These are phyloP conservation scores for Pestalotiopsis sp. DNA, from an alignment of 2,329 filamentous ascomycete genomes.

Conservation along the genomic window DNA sequence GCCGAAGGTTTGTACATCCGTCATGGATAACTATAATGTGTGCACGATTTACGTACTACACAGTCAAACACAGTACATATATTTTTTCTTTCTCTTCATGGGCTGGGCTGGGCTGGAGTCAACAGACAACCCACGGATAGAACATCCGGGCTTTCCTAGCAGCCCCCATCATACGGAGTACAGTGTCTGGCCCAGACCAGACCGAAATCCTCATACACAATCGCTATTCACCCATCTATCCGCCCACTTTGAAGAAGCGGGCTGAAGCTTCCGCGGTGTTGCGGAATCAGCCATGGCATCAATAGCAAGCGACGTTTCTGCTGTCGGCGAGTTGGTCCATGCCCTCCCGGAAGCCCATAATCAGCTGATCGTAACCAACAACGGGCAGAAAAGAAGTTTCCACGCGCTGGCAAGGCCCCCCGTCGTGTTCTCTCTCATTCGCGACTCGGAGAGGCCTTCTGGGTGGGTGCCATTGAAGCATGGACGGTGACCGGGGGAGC, in stretches of 20 bases:
- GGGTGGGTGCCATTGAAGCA: conserved; percentile 3
- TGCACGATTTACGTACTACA: conserved; percentile 1
- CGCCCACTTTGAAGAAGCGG: background rate
- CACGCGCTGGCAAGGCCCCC: background rate
- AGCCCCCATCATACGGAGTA: background rate
- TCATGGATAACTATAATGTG: background rate
- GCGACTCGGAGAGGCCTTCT: background rate
- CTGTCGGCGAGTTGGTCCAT: background rate
- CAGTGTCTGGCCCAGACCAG: background rate
- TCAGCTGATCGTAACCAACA: conserved; percentile 4
- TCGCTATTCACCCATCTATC: background rate
- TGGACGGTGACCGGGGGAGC: conserved; percentile 1
- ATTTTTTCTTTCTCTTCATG: background rate
- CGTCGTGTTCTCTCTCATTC: background rate
- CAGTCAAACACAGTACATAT: background rate
- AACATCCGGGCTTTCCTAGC: background rate
- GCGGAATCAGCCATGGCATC: background rate
- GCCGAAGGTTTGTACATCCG: background rate
- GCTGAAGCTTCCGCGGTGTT: background rate
- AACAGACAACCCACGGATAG: background rate
- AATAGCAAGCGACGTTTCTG: background rate
- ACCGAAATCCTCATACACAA: background rate
- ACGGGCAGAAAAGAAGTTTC: background rate
- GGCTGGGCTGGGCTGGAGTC: background rate
- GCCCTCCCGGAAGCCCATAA: background rate